Conservation (phyloP, 257 asterid species). For the Solanum piurae region DNA sequence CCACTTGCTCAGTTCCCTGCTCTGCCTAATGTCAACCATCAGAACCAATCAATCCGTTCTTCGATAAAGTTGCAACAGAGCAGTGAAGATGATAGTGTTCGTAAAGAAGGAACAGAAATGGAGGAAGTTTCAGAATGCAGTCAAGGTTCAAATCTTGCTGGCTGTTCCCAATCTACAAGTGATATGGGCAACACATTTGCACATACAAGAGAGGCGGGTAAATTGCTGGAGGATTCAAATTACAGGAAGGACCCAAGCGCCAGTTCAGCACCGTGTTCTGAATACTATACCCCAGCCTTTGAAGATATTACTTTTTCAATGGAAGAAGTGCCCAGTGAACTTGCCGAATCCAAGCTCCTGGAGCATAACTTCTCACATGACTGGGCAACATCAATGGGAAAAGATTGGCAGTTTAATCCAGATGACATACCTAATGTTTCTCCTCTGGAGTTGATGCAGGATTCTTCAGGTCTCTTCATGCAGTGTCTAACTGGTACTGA, state of each 20-base stretch:
- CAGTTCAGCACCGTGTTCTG: slow-evolving; percentile 25
- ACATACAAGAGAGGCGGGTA: slow-evolving; percentile 27
- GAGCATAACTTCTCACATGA: slow-evolving; percentile 46
- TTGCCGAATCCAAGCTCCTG: slow-evolving; percentile 28
- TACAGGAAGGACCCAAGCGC: slow-evolving; percentile 5
- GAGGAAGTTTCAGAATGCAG: slow-evolving; percentile 92
- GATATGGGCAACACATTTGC: slow-evolving; percentile 25
- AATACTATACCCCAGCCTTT: slow-evolving; percentile 28
- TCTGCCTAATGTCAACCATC: slow-evolving; percentile 34
- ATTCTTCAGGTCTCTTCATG: slow-evolving; percentile 30
- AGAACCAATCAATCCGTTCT: slow-evolving; percentile 41
- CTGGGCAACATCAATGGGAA: slow-evolving; percentile 43
- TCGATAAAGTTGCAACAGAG: slow-evolving; percentile 62
- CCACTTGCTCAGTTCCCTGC: slow-evolving; percentile 70
- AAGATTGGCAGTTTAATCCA: slow-evolving; percentile 54
- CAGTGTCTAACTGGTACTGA: slow-evolving; percentile 28
- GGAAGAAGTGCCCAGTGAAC: slow-evolving; percentile 39
- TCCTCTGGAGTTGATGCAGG: slow-evolving; percentile 34
- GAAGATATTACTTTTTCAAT: slow-evolving; percentile 32
- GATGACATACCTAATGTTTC: slow-evolving; percentile 54
- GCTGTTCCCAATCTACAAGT: slow-evolving; percentile 43
- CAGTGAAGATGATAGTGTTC: slow-evolving; percentile 55
- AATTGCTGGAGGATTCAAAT: slow-evolving; percentile 29
- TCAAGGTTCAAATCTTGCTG: slow-evolving; percentile 50
- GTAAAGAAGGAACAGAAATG: slow-evolving; percentile 36